Base-by-base conservation (phyloP, 1,284 basidiomycete species). In the Paramarasmius palmivorus region DNA sequence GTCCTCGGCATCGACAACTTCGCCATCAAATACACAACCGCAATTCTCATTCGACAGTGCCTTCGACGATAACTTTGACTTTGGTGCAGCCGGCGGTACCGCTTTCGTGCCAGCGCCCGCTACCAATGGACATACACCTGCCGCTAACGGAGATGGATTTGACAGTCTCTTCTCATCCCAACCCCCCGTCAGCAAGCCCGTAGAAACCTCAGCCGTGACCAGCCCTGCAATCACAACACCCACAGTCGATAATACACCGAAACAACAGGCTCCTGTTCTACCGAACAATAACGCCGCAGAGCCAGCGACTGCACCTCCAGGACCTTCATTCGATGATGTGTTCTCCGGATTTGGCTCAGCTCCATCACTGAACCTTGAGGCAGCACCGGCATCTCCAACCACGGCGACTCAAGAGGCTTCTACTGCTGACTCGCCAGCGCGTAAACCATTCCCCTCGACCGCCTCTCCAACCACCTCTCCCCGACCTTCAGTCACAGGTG, bases 61-160 rank as follows among this genome's bases (percentile, higher is more conserved):
- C n/a, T 94, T 94, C 61, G 92, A 94, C 34, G 92, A 93, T 62
- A 88, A 90, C 59, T 93, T 94, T 65, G 92, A 94, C 70, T 95
- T 95, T 60, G 76, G 73, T 1, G 75, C 82, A 42, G 75, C 81
- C 3, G 72, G 79, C 1, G 73, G 77, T 9, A 61, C 68, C 20
- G 62, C 63, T 26, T 61, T 70, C 52, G 8, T 48, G 12, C 48
- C 59, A 17, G 19, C 48, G 25, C 22, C 57, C 46, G 17, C 46
- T 52, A 9, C 56, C 29, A 54, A 38, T 25, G 29, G 58, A 56
- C 46, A 42, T 39, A 34, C 51, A 12, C 12, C 49, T 57, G 48
- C 47, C 59, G 64, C 51, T 32, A 32, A 32, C 53, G 54, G 52
- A 12, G 55, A 65, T 57, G 68, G 64, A 10, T 80, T 82, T 61